Conservation (phyloP, 179 eudicot genomes). For the Beta macrorhiza region DNA sequence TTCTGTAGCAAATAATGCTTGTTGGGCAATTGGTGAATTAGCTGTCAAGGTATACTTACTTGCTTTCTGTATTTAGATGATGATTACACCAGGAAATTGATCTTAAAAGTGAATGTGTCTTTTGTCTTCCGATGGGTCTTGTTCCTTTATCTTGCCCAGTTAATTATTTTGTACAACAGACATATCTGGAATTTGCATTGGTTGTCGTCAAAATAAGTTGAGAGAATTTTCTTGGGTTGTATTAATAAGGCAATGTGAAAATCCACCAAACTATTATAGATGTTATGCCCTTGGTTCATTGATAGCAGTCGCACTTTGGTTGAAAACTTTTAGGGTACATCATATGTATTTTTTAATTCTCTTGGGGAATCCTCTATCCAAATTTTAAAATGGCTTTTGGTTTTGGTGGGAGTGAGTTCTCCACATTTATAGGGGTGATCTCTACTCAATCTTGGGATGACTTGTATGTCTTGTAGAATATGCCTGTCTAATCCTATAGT, state of each 20-base stretch:
- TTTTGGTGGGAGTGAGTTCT: too few species aligned
- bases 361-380: too few species aligned
- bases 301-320: background rate
- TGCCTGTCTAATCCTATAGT: too few species aligned
- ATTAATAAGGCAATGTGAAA: background rate
- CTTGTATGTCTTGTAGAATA: too few species aligned
- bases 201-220: background rate
- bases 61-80: background rate
- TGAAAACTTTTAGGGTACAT: too few species aligned
- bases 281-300: background rate
- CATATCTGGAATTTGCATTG: background rate
- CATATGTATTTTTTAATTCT: too few species aligned
- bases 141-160: background rate
- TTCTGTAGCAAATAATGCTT: conserved; percentile 98
- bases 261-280: background rate
- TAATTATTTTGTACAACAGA: background rate
- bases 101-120: background rate
- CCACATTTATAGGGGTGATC: too few species aligned
- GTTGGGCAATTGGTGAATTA: conserved; percentile 99
- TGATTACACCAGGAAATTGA: background rate
- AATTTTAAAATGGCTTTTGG: background rate
- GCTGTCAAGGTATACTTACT: conserved; percentile 74
- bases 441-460: too few species aligned
- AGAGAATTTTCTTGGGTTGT: background rate
- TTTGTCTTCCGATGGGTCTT: background rate